Base-by-base conservation (phyloP, 768 basidiomycete species). In the Suillus hirtellus region DNA sequence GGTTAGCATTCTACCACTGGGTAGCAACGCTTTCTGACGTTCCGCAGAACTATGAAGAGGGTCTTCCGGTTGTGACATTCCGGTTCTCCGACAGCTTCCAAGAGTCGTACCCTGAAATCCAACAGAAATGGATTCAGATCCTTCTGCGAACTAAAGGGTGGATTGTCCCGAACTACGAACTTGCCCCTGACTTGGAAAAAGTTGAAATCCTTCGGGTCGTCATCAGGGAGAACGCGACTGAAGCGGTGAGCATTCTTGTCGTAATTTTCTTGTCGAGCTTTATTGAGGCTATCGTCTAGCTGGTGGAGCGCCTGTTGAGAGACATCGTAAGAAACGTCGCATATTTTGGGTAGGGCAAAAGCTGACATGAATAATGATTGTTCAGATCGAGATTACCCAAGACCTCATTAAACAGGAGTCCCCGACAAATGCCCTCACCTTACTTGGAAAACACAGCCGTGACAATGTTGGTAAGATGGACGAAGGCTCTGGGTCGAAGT, bases 381-480 rank as follows among this genome's bases (percentile, higher is more conserved):
- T 27, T 27, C 65, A 90, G 83, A 76, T 93, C 35, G 85, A 88
- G 69, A 74, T 91, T 35, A 89, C 89, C 0, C 84, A 90, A 69
- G 75, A 79, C 7, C 78, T 95, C 35, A 72, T 75, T 14, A 72
- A 81, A 44, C 67, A 78, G 40, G 80, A 78, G 54, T 83, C 84
- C 10, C 75, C 86, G 0, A 53, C 74, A 27, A 86, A 89, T 63
- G 81, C 82, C 0, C 78, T 92, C n/a, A 78, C 76, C 64, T 70
- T 75, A 2, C 71, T 84, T 62, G 74, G 80, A 53, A 63, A 69
- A 54, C 62, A 74, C 64, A 74, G 52, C 44, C 65, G 65, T 68
- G 7, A 47, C 68, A 70, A 67, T 73, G 47, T 44, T 66, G 87
- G 82, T 46, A 77, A 75, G 21, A 67, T 89, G 61, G 81, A 85